Percentiles rank a stretch among this genome's conserved stretches.
Conservation (phyloP, 2,329 filamentous ascomycete species). For the Pseudogymnoascus sp. region DNA sequence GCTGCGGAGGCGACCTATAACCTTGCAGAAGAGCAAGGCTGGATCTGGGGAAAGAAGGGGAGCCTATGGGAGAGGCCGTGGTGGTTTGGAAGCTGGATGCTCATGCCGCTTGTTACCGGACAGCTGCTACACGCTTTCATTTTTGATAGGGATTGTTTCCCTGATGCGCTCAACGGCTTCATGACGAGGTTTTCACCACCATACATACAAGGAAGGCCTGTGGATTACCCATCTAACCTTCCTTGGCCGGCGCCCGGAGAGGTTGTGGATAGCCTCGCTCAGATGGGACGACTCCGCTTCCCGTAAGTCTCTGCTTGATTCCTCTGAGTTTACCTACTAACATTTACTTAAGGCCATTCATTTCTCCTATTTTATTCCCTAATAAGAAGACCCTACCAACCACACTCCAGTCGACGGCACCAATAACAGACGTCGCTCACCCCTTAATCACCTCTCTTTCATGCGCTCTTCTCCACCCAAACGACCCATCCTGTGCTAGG, state of each 20-base stretch:
- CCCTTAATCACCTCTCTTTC: constrained; percentile 78
- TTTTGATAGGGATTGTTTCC: constrained; percentile 70
- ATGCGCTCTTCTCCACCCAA: constrained; percentile 82
- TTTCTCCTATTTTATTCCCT: constrained; percentile 82
- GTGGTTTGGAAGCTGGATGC: constrained; percentile 80
- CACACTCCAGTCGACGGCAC: constrained; percentile 60
- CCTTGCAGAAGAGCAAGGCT: constrained; percentile 65
- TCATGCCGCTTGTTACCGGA: constrained; percentile 69
- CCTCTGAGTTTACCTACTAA: constrained; percentile 12
- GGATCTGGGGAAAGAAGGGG: constrained; percentile 52
- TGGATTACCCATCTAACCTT: constrained; percentile 56
- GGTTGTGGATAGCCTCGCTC: constrained; percentile 72
- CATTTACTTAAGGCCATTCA: constrained; percentile 52
- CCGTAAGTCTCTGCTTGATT: constrained; percentile 49
- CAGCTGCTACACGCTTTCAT: constrained; percentile 70
- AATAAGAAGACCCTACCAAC: constrained; percentile 58
- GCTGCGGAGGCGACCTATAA: constrained; percentile 86
- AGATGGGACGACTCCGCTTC: constrained; percentile 77
- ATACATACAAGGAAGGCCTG: constrained; percentile 70
- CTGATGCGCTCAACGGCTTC: constrained; percentile 51
- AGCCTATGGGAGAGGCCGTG: constrained; percentile 58
- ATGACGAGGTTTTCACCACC: constrained; percentile 64
- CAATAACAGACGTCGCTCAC: constrained; percentile 77
- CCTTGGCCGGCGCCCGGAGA: constrained; percentile 70
- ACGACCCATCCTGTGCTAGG: constrained; percentile 78